Conservation (phyloP, 2,329 filamentous ascomycete species). For the Coniochaeta sp. region DNA sequence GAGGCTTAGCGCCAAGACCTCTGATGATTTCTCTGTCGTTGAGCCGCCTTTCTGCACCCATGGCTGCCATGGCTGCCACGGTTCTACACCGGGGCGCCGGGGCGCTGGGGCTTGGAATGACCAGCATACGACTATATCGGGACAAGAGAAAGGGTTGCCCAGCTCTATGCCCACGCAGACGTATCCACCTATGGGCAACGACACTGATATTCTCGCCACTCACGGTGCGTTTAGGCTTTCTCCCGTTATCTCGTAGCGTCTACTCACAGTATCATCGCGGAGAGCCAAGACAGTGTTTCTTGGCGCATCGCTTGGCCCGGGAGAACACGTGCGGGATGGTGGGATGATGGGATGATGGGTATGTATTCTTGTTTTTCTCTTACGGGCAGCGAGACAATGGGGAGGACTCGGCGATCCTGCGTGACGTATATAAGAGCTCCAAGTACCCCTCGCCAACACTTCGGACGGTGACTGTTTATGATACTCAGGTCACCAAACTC, state of each 20-base stretch:
- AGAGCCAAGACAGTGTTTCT: slow-evolving; percentile 4
- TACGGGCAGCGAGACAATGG: not conserved
- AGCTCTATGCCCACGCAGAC: not conserved
- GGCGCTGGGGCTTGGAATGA: not conserved
- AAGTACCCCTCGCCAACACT: not conserved
- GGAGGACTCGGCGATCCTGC: not conserved
- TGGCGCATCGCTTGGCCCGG: not conserved
- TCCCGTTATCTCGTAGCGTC: not conserved
- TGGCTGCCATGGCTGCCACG: too few relatives aligned
- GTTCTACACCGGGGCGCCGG: too few relatives aligned
- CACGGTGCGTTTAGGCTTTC: not conserved
- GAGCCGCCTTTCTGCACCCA: too few relatives aligned
- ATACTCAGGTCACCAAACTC: not conserved
- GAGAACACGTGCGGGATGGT: not conserved
- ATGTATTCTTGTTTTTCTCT: not conserved
- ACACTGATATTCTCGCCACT: not conserved
- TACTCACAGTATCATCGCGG: not conserved
- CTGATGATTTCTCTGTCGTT: not conserved
- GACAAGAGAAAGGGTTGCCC: not conserved
- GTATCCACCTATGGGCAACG: not conserved
- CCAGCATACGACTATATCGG: not conserved
- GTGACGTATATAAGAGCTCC: not conserved
- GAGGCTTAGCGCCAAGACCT: not conserved
- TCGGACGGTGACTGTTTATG: not conserved
- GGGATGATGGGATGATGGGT: not conserved